Percentiles rank a stretch among this genome's conserved stretches.
Evolutionary conservation across 768 basidiomycete species (phyloP).

Genomic region (Lactifluus echinatus): DNA sequence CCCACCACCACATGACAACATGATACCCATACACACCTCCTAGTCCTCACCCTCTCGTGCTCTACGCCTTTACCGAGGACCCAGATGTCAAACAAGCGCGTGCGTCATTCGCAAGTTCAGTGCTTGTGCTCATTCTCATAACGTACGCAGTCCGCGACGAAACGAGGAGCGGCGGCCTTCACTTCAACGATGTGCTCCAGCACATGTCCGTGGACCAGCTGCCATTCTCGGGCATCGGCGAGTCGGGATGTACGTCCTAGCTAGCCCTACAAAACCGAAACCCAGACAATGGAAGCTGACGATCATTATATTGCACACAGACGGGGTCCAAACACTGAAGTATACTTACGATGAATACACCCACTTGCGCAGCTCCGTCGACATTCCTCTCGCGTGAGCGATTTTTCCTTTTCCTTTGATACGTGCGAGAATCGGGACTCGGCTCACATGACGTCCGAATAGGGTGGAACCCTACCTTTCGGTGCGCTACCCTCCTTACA

Average conservation of each 20-base stretch:
- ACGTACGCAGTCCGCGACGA: constrained; percentile 23
- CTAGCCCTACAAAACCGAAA: too few relatives aligned
- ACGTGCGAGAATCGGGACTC: too few relatives aligned
- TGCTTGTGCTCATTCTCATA: background rate
- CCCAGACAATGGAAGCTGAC: background rate
- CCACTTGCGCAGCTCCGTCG: constrained; percentile 39
- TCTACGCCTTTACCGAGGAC: constrained; percentile 19
- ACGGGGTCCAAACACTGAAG: constrained; percentile 24
- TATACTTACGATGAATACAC: constrained; percentile 36
- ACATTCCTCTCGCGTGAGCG: constrained; percentile 50
- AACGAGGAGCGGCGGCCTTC: constrained; percentile 27
- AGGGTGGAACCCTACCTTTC: constrained; percentile 44
- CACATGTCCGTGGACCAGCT: constrained; percentile 19
- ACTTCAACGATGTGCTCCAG: constrained; percentile 29
- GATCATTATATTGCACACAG: constrained; percentile 9
- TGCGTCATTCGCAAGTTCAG: background rate
- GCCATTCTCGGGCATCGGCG: constrained; percentile 25
- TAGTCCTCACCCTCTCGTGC: constrained; percentile 16
- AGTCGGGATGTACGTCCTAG: constrained; percentile 25
- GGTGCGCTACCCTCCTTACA: constrained; percentile 58
- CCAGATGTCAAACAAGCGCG: constrained; percentile 13
- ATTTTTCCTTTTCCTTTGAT: too few relatives aligned
- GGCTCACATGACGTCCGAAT: too few relatives aligned
- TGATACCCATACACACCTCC: background rate
- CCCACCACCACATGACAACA: background rate